These are phyloP conservation scores for Rhexocercosporidium sp. DNA, from an alignment of 2,329 filamentous ascomycete genomes.

Conservation along the genomic window DNA sequence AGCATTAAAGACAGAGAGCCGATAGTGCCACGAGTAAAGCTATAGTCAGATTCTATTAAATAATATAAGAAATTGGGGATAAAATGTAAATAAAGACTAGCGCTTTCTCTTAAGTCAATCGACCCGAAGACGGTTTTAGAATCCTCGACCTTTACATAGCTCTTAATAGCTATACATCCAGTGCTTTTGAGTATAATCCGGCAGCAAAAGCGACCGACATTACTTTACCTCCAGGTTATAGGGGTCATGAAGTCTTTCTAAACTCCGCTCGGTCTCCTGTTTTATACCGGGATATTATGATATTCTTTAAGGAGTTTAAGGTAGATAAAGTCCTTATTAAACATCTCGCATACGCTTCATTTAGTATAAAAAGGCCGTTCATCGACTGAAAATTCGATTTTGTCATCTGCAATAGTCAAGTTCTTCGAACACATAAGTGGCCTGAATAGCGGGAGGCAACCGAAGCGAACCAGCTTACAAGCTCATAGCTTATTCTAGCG, in stretches of 20 bases:
- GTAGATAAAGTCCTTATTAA: constrained; percentile 20
- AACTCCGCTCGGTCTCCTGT: constrained; percentile 14
- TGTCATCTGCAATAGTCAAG: constrained; percentile 31
- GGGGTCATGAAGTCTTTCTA: constrained; percentile 29
- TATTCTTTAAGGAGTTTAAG: constrained; percentile 29
- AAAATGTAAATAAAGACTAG: constrained; percentile 44
- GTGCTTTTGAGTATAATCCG: constrained; percentile 30
- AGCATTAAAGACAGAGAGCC: constrained; percentile 44
- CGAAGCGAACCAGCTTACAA: constrained; percentile 25
- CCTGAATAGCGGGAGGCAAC: constrained; percentile 21
- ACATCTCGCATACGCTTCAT: constrained; percentile 23
- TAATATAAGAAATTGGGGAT: constrained; percentile 50
- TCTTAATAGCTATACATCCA: constrained; percentile 32
- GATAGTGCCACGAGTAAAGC: constrained; percentile 40
- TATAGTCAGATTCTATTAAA: constrained; percentile 42
- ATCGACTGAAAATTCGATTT: constrained; percentile 24
- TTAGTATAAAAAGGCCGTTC: constrained; percentile 21
- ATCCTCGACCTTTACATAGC: constrained; percentile 35
- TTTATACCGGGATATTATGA: constrained; percentile 30
- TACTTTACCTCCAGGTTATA: constrained; percentile 24
- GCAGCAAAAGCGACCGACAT: constrained; percentile 28
- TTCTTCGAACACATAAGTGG: constrained; percentile 26
- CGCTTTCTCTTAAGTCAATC: constrained; percentile 13
- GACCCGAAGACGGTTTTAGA: constrained; percentile 2
- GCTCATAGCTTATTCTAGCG: constrained; percentile 30